A percentile compares a stretch with the other conserved stretches of the same genome.
Conservation (phyloP, 2,329 filamentous ascomycete genomes). For the Trichoderma brevicompactum region DNA sequence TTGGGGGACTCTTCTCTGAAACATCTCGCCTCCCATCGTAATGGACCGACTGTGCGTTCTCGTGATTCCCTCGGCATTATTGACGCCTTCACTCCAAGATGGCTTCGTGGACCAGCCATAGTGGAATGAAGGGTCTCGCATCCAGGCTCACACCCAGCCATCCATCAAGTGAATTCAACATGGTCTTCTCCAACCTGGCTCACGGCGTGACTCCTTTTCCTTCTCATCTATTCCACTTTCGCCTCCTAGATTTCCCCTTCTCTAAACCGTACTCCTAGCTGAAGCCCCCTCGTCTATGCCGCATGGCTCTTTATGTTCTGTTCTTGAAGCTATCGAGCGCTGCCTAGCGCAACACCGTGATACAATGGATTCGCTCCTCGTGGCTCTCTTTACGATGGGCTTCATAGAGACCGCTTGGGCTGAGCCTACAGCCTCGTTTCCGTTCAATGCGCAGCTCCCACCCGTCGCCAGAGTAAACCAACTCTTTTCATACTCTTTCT, state of each 20-base stretch:
- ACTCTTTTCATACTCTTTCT: conserved; percentile 73
- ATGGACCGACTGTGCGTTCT: conserved; percentile 33
- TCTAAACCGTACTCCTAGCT: not conserved
- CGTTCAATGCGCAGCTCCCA: conserved; percentile 83
- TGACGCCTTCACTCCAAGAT: conserved; percentile 33
- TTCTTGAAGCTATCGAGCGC: conserved; percentile 32
- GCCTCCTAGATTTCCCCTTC: not conserved
- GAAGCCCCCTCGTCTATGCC: not conserved
- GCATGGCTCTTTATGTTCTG: conserved; percentile 7
- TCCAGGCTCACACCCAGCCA: conserved; percentile 37
- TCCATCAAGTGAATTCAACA: conserved; percentile 36
- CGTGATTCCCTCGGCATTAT: conserved; percentile 23
- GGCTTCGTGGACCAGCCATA: conserved; percentile 34
- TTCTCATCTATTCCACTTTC: conserved; percentile 17
- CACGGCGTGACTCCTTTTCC: conserved; percentile 23
- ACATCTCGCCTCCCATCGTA: conserved; percentile 42
- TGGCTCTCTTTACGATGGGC: conserved; percentile 37
- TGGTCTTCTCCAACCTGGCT: conserved; percentile 28
- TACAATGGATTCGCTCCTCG: conserved; percentile 40
- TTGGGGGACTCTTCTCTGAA: conserved; percentile 32
- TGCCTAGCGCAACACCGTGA: conserved; percentile 31
- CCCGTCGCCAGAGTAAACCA: conserved; percentile 72
- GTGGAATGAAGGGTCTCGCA: conserved; percentile 47
- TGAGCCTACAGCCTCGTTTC: conserved; percentile 61
- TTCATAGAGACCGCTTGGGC: conserved; percentile 41